Base-by-base conservation (phyloP, 768 basidiomycete genomes). In the Trametes punicea region DNA sequence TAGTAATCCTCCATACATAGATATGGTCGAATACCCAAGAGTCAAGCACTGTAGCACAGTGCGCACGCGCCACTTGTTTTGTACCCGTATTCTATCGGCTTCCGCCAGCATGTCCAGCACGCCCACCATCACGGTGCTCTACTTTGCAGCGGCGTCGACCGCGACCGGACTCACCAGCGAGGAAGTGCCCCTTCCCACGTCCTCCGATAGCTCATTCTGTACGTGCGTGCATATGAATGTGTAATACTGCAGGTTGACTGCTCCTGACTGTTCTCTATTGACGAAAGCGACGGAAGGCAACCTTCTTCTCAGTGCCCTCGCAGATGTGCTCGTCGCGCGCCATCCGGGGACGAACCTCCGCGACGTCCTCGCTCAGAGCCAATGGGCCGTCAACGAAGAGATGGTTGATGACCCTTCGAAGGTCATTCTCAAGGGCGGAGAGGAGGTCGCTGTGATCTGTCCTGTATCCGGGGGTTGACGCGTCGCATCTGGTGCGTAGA, bases 331-430 rank as follows among this genome's bases (percentile, higher is more conserved):
- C 60, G 70, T 79, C 54, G 74, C 78, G 20, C 75, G 78, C 11
- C 80, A 89, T 69, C 79, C 83, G 2, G 70, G 74, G 8, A 76
- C 76, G 5, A 65, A 67, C 42, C 70, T 92, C 29, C 75, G 67
- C 39, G 74, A 76, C 53, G 75, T 90, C 20, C 73, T 93, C 27
- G 68, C 77, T 44, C 71, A 75, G 29, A 85, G 84, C 61, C 80
- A 80, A 66, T 91, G 90, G 89, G 89, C 89, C 64, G 87, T 92
- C 11, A 74, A 91, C 64, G 85, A 78, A 49, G 88, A 89, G 71
- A 91, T 91, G 87, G 78, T 90, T 2, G 81, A 85, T 11, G 76
- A 84, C 57, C 77, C 78, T 2, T 71, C 73, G n/a, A 57, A 59
- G 0, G 71, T 81, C 18, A 55, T 72, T 11, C 68, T 93, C 42